phyloP scores from a whole-genome alignment of 371 early-diverging fungal species.

The Paraphysoderma sedebokerense region DNA sequence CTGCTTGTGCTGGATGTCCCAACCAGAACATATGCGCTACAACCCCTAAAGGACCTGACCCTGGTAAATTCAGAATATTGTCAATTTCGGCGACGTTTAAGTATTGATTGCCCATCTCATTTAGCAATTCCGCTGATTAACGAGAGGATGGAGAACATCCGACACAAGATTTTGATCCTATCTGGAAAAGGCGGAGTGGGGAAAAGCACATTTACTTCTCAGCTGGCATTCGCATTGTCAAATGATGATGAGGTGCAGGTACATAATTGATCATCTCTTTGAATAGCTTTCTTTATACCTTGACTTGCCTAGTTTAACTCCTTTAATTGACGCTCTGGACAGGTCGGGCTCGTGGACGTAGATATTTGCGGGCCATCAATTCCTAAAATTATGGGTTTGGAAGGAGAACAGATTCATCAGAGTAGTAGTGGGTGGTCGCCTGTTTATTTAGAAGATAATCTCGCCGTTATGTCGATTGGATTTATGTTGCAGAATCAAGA shows the following conservation, averaged over 20 bases:
- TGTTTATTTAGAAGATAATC: conserved; percentile 76
- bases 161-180: conserved; percentile 79
- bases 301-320: too few species aligned
- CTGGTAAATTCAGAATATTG: conserved; percentile 35
- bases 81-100: too few species aligned
- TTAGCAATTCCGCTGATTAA: conserved; percentile 55
- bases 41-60: conserved; percentile 82
- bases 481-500: conserved; percentile 79
- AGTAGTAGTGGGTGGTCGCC: conserved; percentile 74
- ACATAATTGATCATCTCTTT: too few species aligned
- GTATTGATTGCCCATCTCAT: background rate
- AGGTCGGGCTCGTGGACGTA: conserved; percentile 93
- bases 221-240: conserved; percentile 61
- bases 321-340: conserved; percentile 9
- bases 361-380: conserved; percentile 99
- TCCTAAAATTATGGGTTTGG: conserved; percentile 80
- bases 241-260: conserved; percentile 29
- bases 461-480: conserved; percentile 88
- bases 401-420: conserved; percentile 71
- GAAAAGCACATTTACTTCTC: conserved; percentile 76
- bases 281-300: too few species aligned
- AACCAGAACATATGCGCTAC: conserved; percentile 85
- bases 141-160: conserved; percentile 39
- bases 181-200: conserved; percentile 99
- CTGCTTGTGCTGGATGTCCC: conserved; percentile 93